Evolutionary conservation across 306 rosid species (phyloP), one percentile per base, ranked within the genome.

Genomic region (Acacia confusa): DNA sequence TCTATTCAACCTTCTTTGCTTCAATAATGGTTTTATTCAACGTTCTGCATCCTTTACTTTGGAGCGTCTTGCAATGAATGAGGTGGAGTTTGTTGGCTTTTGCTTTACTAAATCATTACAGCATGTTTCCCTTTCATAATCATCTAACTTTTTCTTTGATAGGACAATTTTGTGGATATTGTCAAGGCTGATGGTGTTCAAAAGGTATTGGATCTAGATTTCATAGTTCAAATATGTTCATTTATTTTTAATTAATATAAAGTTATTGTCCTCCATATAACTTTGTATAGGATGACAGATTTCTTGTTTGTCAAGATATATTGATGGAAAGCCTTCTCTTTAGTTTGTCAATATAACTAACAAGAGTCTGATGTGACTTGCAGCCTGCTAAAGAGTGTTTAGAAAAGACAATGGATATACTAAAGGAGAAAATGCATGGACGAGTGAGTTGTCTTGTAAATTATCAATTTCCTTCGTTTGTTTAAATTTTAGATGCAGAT

Each of bases 361-460:
- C 72, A 52, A 55, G 52, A 55, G 52, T 74, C 13, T 85, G 6
- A 17, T 74, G 70, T 70, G 76, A 69, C 78, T 34, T 34, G 84
- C 90, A 95, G 99, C 91, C 91, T 44, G 90, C 97, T 53, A 87
- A 79, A 86, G 97, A 95, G 81, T 92, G 97, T 79, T 91, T 88
- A 64, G 86, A 90, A 67, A 93, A 88, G 87, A 92, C 96, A 14
- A 76, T 92, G 80, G 92, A 88, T 82, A 91, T 93, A 88, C 84
- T 95, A 76, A 91, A 89, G 90, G 96, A 95, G 87, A 95, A 93
- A 87, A 89, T 86, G 61, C 87, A 86, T 71, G 98, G 96, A 74
- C 88, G 87, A 78, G 99, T 95, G 85, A 91, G 98, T 81, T 72
- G 40, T 85, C 85, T 75, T 47, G 36, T 55, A 58, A 75, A 57